Evolutionary conservation across 306 rosid species (phyloP).

Genomic region (Elaeagnus macrophylla): DNA sequence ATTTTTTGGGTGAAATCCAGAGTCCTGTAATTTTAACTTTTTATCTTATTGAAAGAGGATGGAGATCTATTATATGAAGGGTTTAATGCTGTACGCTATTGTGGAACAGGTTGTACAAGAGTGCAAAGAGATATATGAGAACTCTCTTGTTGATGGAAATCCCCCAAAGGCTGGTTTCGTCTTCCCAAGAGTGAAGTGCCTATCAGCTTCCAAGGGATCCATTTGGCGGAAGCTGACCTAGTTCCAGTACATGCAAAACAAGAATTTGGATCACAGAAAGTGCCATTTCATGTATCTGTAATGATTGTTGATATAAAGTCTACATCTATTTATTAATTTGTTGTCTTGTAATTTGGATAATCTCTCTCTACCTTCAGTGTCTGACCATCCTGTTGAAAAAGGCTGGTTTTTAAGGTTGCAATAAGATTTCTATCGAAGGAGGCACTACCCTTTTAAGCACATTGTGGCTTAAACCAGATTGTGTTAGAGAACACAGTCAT

Average conservation of each 20-base stretch:
- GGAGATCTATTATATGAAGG: not conserved
- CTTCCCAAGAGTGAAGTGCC: constrained; percentile 68
- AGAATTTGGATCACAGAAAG: not conserved
- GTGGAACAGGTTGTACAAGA: constrained; percentile 79
- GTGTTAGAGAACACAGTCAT: too few species aligned
- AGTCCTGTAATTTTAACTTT: not conserved
- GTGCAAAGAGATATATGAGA: constrained; percentile 90
- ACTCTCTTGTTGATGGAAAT: constrained; percentile 70
- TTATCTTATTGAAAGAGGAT: not conserved
- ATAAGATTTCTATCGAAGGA: too few species aligned
- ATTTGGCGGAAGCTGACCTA: constrained; percentile 81
- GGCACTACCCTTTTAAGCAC: too few species aligned
- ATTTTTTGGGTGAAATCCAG: too few species aligned
- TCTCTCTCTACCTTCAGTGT: too few species aligned
- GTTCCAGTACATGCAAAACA: not conserved
- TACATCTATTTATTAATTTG: too few species aligned
- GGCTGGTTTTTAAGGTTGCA: too few species aligned
- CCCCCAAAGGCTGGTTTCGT: constrained; percentile 78
- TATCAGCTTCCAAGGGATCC: constrained; percentile 53
- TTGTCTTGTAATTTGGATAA: too few species aligned
- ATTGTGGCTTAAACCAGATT: too few species aligned
- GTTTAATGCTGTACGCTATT: constrained; percentile 11
- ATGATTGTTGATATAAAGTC: too few species aligned
- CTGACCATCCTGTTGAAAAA: too few species aligned
- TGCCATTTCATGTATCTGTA: not conserved